phyloP scores from a whole-genome alignment of 208 protist genomes.

The Crithidia sp. region DNA sequence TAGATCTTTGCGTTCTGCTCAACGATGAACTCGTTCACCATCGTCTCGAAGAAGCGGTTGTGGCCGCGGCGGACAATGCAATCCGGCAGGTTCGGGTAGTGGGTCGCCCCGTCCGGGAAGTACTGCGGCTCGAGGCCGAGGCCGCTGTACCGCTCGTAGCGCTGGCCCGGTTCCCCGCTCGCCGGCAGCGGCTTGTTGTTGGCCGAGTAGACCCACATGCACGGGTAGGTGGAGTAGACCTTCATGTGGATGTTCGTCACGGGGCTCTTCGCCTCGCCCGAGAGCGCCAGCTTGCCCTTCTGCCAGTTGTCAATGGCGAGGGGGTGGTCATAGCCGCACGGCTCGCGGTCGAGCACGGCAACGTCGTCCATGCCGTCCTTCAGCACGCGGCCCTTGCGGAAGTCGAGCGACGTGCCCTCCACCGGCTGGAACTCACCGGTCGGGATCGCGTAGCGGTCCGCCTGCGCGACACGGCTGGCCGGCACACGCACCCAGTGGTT shows the following conservation, averaged over 20 bases:
- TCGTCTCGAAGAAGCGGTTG: slow-evolving; percentile 48
- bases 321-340: slow-evolving; percentile 49
- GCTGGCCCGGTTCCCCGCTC: slow-evolving; percentile 46
- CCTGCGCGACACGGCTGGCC: slow-evolving; percentile 29
- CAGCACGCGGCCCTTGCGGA: slow-evolving; percentile 31
- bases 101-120: slow-evolving; percentile 51
- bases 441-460: slow-evolving; percentile 41
- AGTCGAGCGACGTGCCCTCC: slow-evolving; percentile 39
- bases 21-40: slow-evolving; percentile 61
- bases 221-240: slow-evolving; percentile 69
- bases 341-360: slow-evolving; percentile 33
- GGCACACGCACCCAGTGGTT: slow-evolving; percentile 55
- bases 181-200: slow-evolving; percentile 49
- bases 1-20: slow-evolving; percentile 25
- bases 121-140: slow-evolving; percentile 63
- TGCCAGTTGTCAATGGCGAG: slow-evolving; percentile 9
- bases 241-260: slow-evolving; percentile 55
- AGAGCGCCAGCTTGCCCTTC: slow-evolving; percentile 38
- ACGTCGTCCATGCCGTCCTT: slow-evolving; percentile 42
- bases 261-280: slow-evolving; percentile 54
- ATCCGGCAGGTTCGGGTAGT: slow-evolving; percentile 38
- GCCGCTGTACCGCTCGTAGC: slow-evolving; percentile 43
- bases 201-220: slow-evolving; percentile 73
- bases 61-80: slow-evolving; percentile 49
- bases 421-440: slow-evolving; percentile 35